Percentiles rank a stretch among this genome's conserved stretches.
Conservation (phyloP, 2,329 filamentous ascomycete species). For the Elsinoe fawcettii region DNA sequence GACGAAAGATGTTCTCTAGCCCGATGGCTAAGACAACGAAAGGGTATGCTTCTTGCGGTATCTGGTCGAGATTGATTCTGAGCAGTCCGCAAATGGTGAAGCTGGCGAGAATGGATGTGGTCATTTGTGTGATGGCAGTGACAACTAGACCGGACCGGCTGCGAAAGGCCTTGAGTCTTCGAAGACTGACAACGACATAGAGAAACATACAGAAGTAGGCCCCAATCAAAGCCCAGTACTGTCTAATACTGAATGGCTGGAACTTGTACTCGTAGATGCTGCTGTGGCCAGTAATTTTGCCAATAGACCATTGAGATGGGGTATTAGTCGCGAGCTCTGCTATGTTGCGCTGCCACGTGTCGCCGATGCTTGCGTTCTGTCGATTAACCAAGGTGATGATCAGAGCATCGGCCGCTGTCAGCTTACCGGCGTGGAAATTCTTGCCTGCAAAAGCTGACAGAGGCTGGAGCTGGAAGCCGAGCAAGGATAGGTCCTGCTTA, state of each 20-base stretch:
- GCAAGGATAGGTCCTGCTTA: slow-evolving; percentile 54
- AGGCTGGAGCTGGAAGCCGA: slow-evolving; percentile 67
- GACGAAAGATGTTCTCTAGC: slow-evolving; percentile 67
- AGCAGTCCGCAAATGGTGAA: slow-evolving; percentile 72
- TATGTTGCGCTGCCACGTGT: slow-evolving; percentile 57
- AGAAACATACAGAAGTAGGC: slow-evolving; percentile 57
- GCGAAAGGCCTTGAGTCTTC: slow-evolving; percentile 65
- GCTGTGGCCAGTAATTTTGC: slow-evolving; percentile 5
- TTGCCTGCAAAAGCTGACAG: slow-evolving; percentile 81
- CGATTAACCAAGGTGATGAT: slow-evolving; percentile 70
- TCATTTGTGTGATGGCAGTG: slow-evolving; percentile 58
- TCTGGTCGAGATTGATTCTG: slow-evolving; percentile 65
- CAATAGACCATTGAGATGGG: slow-evolving; percentile 11
- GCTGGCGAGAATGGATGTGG: slow-evolving; percentile 66
- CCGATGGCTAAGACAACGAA: slow-evolving; percentile 70
- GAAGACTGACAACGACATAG: slow-evolving; percentile 61
- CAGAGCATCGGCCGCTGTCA: slow-evolving; percentile 67
- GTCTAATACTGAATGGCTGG: slow-evolving; percentile 60
- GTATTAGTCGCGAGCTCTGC: slow-evolving; percentile 10
- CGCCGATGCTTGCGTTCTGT: slow-evolving; percentile 55
- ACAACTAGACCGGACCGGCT: slow-evolving; percentile 65
- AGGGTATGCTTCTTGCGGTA: slow-evolving; percentile 67
- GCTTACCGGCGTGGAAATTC: slow-evolving; percentile 57
- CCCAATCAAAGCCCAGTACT: slow-evolving; percentile 55
- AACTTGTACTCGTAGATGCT: slow-evolving; percentile 68